A percentile compares a stretch with the other conserved stretches of the same genome.
phyloP scores from a whole-genome alignment of 179 eudicot species.

The Spinacia oleracea region DNA sequence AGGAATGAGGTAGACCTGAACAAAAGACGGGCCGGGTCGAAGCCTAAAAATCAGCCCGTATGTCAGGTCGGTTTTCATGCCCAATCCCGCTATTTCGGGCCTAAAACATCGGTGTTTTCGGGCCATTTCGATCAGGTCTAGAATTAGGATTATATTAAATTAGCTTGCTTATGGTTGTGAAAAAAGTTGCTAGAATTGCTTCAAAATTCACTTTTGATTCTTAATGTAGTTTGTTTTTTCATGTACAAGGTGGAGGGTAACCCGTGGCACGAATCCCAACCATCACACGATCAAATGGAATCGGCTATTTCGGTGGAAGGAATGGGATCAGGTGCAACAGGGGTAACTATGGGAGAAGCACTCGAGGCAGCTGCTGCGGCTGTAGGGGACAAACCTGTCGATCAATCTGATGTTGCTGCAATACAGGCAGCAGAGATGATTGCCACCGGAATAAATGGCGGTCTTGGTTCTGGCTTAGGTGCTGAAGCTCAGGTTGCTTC shows the following conservation, averaged over 20 bases:
- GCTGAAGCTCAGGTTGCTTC: constrained; percentile 69
- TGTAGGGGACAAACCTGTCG: constrained; percentile 59
- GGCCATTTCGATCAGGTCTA: too few relatives aligned
- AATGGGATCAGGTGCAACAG: neutral
- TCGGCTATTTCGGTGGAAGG: constrained; percentile 22
- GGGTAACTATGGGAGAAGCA: constrained; percentile 65
- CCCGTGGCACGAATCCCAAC: constrained; percentile 36
- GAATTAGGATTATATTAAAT: too few relatives aligned
- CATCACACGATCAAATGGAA: constrained; percentile 28
- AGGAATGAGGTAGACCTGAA: too few relatives aligned
- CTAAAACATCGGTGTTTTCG: too few relatives aligned
- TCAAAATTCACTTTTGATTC: neutral
- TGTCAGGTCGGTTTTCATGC: too few relatives aligned
- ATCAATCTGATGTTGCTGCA: constrained; percentile 60
- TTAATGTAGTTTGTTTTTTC: neutral
- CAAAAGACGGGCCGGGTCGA: too few relatives aligned
- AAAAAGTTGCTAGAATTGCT: neutral
- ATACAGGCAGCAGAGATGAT: constrained; percentile 66
- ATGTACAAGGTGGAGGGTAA: constrained; percentile 21
- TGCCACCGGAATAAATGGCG: constrained; percentile 37
- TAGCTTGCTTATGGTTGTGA: neutral
- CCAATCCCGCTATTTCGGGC: too few relatives aligned
- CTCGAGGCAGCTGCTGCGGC: constrained; percentile 49
- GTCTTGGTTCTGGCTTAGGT: constrained; percentile 45
- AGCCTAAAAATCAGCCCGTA: too few relatives aligned